phyloP scores from a whole-genome alignment of 148 eudicot genomes.

The Rhododendron griersonianum region DNA sequence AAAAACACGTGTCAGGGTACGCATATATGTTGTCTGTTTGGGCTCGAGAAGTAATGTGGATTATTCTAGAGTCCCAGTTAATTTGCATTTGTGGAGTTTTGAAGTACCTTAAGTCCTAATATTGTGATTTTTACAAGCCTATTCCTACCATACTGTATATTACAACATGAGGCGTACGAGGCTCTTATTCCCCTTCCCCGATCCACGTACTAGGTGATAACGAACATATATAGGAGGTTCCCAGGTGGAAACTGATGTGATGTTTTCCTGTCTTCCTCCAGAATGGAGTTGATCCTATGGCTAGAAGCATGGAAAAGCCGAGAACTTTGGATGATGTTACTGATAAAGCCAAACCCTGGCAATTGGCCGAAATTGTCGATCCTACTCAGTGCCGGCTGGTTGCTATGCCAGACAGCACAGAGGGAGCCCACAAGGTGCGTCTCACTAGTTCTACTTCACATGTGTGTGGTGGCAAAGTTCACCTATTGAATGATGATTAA shows the following conservation, averaged over 20 bases:
- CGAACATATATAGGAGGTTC: background rate
- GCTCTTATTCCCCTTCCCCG: background rate
- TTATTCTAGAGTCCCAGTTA: background rate
- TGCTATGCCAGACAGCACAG: constrained; percentile 75
- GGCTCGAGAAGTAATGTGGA: background rate
- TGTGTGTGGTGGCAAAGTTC: background rate
- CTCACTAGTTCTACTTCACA: constrained; percentile 8
- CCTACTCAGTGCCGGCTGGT: constrained; percentile 77
- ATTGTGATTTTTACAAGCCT: background rate
- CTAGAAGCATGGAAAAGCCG: constrained; percentile 65
- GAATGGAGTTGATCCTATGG: constrained; percentile 66
- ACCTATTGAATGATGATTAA: background rate
- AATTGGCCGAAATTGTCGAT: constrained; percentile 70
- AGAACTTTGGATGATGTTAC: constrained; percentile 62
- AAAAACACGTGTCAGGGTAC: background rate
- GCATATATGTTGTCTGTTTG: background rate
- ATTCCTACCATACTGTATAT: background rate
- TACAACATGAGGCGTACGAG: background rate
- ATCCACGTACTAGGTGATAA: background rate
- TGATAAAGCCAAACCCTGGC: constrained; percentile 76
- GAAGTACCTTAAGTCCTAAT: background rate
- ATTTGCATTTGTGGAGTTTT: background rate
- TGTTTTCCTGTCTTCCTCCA: constrained; percentile 15
- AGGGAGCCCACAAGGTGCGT: constrained; percentile 62
- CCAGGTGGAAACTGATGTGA: background rate